A percentile compares a stretch with the other conserved stretches of the same genome.
phyloP scores from a whole-genome alignment of 768 basidiomycete species.

The Suillus plorans region DNA sequence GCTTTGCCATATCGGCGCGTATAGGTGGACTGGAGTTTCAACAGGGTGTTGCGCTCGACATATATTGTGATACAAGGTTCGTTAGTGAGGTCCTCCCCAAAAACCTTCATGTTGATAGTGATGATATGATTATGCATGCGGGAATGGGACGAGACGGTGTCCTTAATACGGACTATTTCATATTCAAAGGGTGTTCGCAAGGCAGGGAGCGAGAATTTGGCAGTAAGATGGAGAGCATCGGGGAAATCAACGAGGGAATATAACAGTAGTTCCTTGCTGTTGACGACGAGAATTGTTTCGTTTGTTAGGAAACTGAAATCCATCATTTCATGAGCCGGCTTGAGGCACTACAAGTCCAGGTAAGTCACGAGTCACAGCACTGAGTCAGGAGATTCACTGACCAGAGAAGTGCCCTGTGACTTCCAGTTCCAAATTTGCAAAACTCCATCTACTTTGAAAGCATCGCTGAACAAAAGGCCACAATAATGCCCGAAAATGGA shows the following conservation, averaged over 20 bases:
- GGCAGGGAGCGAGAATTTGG: too few relatives aligned
- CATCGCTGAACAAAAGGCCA: not conserved
- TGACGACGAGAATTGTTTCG: not conserved
- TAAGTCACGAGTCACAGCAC: not conserved
- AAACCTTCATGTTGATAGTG: too few relatives aligned
- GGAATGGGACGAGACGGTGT: too few relatives aligned
- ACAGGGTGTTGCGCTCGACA: too few relatives aligned
- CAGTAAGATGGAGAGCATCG: not conserved
- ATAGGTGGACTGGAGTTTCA: too few relatives aligned
- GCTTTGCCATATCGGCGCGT: too few relatives aligned
- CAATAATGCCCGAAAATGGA: not conserved
- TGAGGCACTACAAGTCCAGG: not conserved
- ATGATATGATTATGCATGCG: too few relatives aligned
- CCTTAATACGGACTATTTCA: too few relatives aligned
- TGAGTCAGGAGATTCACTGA: not conserved
- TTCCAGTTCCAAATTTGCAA: conserved; percentile 1
- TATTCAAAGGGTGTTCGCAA: too few relatives aligned
- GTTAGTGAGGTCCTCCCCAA: too few relatives aligned
- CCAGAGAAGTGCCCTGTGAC: not conserved
- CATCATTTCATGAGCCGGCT: not conserved
- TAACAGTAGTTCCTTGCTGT: not conserved
- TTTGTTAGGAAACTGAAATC: not conserved
- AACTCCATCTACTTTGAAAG: not conserved
- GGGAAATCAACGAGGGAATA: not conserved
- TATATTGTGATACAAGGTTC: too few relatives aligned